Conservation (phyloP, 352 stramenopile genomes). For the Paralagenidium karlingii region DNA sequence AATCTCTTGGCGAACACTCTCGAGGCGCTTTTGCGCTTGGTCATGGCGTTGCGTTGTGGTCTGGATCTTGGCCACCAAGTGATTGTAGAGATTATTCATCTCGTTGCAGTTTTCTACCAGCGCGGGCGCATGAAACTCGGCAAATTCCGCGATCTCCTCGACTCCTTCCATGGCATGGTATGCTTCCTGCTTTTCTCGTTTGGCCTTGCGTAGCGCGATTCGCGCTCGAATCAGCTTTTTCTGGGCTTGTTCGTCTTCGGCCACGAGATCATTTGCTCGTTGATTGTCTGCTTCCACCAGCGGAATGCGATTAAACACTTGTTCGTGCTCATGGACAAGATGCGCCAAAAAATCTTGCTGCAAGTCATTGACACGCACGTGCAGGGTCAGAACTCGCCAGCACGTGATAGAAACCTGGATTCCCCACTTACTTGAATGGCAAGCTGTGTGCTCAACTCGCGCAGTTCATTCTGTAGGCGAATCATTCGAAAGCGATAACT, state of each 20-base stretch:
- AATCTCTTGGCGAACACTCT: slow-evolving; percentile 4
- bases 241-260: slow-evolving; percentile 17
- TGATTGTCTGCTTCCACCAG: slow-evolving; percentile 30
- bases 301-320: too few species aligned
- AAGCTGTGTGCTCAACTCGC: slow-evolving; percentile 21
- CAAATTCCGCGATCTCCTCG: slow-evolving; percentile 66
- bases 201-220: slow-evolving; percentile 29
- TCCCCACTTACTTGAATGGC: slow-evolving; percentile 37
- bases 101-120: slow-evolving; percentile 41
- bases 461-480: slow-evolving; percentile 30
- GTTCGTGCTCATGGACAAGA: too few species aligned
- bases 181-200: slow-evolving; percentile 20
- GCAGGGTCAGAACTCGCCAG: too few species aligned
- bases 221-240: slow-evolving; percentile 13
- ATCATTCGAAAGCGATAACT: slow-evolving; percentile 57
- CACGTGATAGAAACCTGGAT: too few species aligned
- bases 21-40: slow-evolving; percentile 7
- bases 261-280: slow-evolving; percentile 11
- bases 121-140: slow-evolving; percentile 47
- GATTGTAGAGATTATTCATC: slow-evolving; percentile 32
- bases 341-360: too few species aligned
- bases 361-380: too few species aligned
- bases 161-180: slow-evolving; percentile 46
- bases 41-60: slow-evolving; percentile 9
- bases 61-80: slow-evolving; percentile 13